phyloP scores from a whole-genome alignment of 2,329 filamentous ascomycete genomes.

The Chrysosporium queenslandicum region DNA sequence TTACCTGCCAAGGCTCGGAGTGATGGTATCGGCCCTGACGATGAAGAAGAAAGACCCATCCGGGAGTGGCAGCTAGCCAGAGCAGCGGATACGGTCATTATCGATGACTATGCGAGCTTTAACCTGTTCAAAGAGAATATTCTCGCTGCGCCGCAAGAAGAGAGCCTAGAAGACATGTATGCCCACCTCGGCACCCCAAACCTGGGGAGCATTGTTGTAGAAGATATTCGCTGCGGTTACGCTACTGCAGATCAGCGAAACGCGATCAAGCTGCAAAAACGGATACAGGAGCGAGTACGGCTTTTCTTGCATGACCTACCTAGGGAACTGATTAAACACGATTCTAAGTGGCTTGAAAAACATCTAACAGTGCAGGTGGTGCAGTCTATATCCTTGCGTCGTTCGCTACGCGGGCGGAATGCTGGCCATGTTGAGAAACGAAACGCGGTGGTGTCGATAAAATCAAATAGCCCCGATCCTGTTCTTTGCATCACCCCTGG shows the following conservation, averaged over 20 bases:
- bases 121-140: conserved; percentile 77
- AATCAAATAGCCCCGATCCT: conserved; percentile 43
- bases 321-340: conserved; percentile 69
- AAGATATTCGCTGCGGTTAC: conserved; percentile 63
- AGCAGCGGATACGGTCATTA: conserved; percentile 62
- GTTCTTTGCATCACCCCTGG: conserved; percentile 66
- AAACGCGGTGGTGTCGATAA: conserved; percentile 57
- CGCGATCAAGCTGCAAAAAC: conserved; percentile 62
- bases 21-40: conserved; percentile 39
- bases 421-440: conserved; percentile 64
- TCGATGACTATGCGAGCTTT: conserved; percentile 84
- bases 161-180: conserved; percentile 76
- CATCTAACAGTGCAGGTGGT: conserved; percentile 71
- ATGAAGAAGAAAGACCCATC: conserved; percentile 55
- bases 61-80: conserved; percentile 69
- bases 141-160: conserved; percentile 82
- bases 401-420: conserved; percentile 61
- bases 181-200: conserved; percentile 64
- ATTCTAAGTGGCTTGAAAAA: conserved; percentile 82
- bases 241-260: conserved; percentile 55
- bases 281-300: conserved; percentile 77
- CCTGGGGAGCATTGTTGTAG: conserved; percentile 67
- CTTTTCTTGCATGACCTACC: conserved; percentile 82
- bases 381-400: conserved; percentile 63
- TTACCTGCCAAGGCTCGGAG: conserved; percentile 17